phyloP scores from a whole-genome alignment of 2,329 filamentous ascomycete species.

The Cladosporium sp. region DNA sequence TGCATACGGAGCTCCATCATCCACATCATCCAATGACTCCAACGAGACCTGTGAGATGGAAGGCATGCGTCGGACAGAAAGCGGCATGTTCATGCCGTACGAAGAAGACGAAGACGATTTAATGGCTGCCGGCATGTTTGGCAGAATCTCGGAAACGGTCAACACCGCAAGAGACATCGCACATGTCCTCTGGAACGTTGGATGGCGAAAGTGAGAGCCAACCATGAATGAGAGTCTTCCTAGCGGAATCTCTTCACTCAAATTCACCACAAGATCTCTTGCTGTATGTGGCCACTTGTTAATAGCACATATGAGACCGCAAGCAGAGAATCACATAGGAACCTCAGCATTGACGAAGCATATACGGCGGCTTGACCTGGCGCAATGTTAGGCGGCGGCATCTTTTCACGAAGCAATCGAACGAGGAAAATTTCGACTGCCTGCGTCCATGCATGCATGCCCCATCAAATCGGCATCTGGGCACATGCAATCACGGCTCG shows the following conservation, averaged over 20 bases:
- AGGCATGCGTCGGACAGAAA: slow-evolving; percentile 70
- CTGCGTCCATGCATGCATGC: no score
- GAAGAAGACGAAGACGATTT: slow-evolving; percentile 66
- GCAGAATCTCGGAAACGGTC: slow-evolving; percentile 74
- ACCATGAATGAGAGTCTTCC: neutral
- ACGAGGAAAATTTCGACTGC: no score
- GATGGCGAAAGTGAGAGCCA: slow-evolving; percentile 51
- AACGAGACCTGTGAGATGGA: slow-evolving; percentile 54
- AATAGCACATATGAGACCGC: neutral
- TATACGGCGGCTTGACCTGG: slow-evolving; percentile 1
- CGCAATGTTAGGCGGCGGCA: neutral
- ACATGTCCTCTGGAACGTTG: slow-evolving; percentile 64
- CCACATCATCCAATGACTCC: slow-evolving; percentile 17
- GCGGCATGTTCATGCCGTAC: slow-evolving; percentile 88
- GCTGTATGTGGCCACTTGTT: neutral
- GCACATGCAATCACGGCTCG: no score
- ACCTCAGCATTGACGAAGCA: neutral
- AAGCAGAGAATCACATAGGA: neutral
- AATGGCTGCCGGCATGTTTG: slow-evolving; percentile 60
- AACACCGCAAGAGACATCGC: slow-evolving; percentile 62
- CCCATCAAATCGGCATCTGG: no score
- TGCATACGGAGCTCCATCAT: slow-evolving; percentile 34
- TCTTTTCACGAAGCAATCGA: neutral
- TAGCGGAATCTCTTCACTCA: neutral
- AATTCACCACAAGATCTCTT: neutral